Base-by-base conservation (phyloP, 1,284 basidiomycete species). In the Rhodotorula mucilaginosa region DNA sequence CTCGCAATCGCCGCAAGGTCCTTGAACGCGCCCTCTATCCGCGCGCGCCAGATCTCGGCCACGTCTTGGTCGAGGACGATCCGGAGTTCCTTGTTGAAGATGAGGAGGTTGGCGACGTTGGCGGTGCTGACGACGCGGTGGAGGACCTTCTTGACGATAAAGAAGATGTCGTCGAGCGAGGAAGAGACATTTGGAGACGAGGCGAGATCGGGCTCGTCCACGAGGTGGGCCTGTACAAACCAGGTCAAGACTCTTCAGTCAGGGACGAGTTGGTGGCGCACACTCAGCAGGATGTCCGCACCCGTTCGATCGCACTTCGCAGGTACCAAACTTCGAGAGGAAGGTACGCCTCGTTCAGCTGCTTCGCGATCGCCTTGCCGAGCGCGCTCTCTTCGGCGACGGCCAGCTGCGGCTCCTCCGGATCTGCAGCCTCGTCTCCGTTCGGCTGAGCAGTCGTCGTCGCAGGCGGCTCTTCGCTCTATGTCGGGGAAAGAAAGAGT, bases 251-350 rank as follows among this genome's bases (percentile, higher is more conserved):
- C 34, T 34, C 34, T 34, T 34, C 34, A 34, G 34, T 34, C 34
- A 34, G 34, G 34, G 34, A 34, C 34, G 34, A 34, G 34, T 34
- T 34, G 34, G 34, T 34, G 34, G 34, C 34, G 34, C 34, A 34
- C 34, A 34, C 34, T 34, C 34, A 23, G 13, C 47, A 51, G 59
- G 5, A 12, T 59, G 0, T 2, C 47, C 65, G 34, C 73, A 90
- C 93, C 85, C 95, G 95, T 79, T 96, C 91, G 61, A 97, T 88
- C 68, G 88, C 89, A 18, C 87, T 88, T n/a, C 91, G 88, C 23
- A 90, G 86, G 81, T 95, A 97, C 94, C 94, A 98, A 5, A 89
- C 83, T 80, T 99, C 96, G 70, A 99, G 84, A 1, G 95, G 93
- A 52, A 89, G 85, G 79, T 97, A 98, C 78, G 90, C 93, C 23